A percentile compares a stretch with the other conserved stretches of the same genome.
These are phyloP conservation scores for Zygosaccharomyces sapae DNA, from an alignment of 1,139 yeast species.

Conservation along the genomic window DNA sequence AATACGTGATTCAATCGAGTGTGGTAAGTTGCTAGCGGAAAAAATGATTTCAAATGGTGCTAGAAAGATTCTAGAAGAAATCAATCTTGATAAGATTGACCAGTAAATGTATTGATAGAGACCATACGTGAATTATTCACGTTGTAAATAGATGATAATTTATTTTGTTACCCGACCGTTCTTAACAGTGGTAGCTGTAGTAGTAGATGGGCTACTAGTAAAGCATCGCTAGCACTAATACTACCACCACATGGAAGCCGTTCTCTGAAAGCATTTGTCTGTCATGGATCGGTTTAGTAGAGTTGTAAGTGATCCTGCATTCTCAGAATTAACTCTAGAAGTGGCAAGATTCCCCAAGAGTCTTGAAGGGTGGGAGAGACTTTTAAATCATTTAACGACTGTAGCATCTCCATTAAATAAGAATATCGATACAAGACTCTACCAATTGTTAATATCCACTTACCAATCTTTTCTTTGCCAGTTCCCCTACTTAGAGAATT, in stretches of 20 bases:
- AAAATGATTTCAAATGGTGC: constrained; percentile 73
- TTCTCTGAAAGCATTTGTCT: background rate
- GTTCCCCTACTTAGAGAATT: constrained; percentile 70
- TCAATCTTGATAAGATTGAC: constrained; percentile 62
- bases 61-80: constrained; percentile 70
- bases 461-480: constrained; percentile 55
- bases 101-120: constrained; percentile 20
- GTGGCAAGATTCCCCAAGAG: constrained; percentile 29
- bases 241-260: background rate
- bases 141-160: background rate
- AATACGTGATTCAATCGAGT: constrained; percentile 59
- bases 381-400: constrained; percentile 27
- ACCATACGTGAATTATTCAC: background rate
- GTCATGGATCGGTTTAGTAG: constrained; percentile 23
- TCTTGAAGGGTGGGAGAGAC: constrained; percentile 32
- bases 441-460: constrained; percentile 38
- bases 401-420: constrained; percentile 30
- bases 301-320: constrained; percentile 24
- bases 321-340: constrained; percentile 26
- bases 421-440: constrained; percentile 19
- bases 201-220: background rate
- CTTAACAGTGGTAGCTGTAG: background rate
- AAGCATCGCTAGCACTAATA: background rate
- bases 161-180: background rate
- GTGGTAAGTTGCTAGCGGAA: constrained; percentile 70